Evolutionary conservation across 1,139 yeast species (phyloP), one percentile per base, ranked within the genome.

Genomic region (Yamadazyma taylorii): DNA sequence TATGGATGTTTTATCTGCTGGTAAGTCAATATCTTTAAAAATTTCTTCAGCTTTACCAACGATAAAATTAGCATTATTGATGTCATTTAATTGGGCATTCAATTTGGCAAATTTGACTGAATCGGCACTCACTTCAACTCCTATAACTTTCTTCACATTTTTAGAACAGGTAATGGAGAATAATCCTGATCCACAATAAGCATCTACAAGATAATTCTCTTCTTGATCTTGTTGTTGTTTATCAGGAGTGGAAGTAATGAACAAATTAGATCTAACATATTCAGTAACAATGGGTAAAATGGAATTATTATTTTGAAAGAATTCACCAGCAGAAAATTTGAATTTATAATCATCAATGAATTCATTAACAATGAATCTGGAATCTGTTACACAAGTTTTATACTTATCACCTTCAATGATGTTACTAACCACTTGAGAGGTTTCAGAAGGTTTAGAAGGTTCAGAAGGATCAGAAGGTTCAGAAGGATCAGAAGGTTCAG

Each of bases 151-250:
- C 32, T 85, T 82, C 11, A 89, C 95, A 30, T 85, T 82, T 16
- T 75, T 64, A 17, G 95, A 82, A 52, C 96, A 85, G 6, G 96
- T 81, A 38, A 92, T 83, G 41, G 95, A 85, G 60, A 92, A 92
- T 35, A 92, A 67, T 0, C 98, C 98, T 3, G 96, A 87, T 3
- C 98, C 98, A 70, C 98, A 92, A 64, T 92, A 92, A 0, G 98
- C 96, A 60, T 92, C 98, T 19, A 92, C 96, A 38, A 92, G 68
- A 58, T 82, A 89, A 45, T 62, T 66, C 8, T 63, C 72, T 12
- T 25, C 28, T 5, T 25, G 15, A 13, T n/a, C n/a, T 25, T 25
- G 21, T 8, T 27, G 6, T 15, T 19, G 8, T 6, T 19, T 19
- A 19, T 19, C 8, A 11, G 78, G 77, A 5, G 65, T 66, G 9